Evolutionary conservation across 2,329 filamentous ascomycete genomes (phyloP).

Genomic region (Talaromyces amestolkiae): DNA sequence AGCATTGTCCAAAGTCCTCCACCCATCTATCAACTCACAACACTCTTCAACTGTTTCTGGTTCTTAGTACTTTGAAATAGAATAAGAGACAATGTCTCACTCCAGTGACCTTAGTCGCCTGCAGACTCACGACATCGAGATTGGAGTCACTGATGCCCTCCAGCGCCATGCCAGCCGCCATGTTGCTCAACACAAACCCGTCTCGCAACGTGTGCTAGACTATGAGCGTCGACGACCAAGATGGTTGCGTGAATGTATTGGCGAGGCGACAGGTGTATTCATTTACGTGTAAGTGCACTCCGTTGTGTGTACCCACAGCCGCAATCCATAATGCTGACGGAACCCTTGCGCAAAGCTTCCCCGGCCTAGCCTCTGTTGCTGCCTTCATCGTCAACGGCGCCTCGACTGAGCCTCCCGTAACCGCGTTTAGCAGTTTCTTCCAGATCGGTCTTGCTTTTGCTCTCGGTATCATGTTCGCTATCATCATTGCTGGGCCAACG

Average conservation of each 20-base stretch:
- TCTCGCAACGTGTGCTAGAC: conserved; percentile 55
- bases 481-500: conserved; percentile 55
- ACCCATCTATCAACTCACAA: neutral
- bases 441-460: conserved; percentile 58
- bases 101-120: conserved; percentile 2
- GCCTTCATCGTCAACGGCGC: conserved; percentile 50
- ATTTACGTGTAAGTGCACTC: conserved; percentile 47
- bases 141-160: conserved; percentile 55
- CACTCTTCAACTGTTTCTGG: neutral
- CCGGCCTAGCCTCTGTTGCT: conserved; percentile 55
- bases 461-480: conserved; percentile 58
- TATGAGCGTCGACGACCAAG: conserved; percentile 55
- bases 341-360: conserved; percentile 31
- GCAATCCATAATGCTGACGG: neutral
- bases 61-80: neutral
- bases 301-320: neutral
- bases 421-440: conserved; percentile 52
- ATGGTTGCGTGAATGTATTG: conserved; percentile 56
- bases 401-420: conserved; percentile 30
- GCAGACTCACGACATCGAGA: conserved; percentile 35
- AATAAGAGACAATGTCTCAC: conserved; percentile 8
- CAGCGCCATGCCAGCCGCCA: conserved; percentile 51
- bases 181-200: conserved; percentile 46
- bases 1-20: neutral
- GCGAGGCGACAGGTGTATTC: conserved; percentile 58